Percentiles rank a stretch among this genome's conserved stretches.
These are phyloP conservation scores for Nemophila menziesii DNA, from an alignment of 257 asterid genomes.

Conservation along the genomic window DNA sequence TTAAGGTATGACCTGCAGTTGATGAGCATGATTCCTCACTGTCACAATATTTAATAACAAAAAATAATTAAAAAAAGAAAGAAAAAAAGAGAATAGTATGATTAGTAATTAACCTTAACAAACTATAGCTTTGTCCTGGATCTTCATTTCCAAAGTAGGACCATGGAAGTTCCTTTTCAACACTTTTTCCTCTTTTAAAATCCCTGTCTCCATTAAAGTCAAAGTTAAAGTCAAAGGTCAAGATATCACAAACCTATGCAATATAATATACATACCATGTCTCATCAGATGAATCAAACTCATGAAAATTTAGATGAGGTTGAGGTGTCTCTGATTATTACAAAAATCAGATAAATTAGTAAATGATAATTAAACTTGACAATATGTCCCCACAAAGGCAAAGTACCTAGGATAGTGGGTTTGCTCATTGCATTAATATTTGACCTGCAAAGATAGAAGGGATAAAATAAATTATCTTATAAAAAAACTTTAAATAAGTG, in stretches of 20 bases:
- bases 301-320: conserved; percentile 18
- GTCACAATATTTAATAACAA: conserved; percentile 19
- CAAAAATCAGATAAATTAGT: neutral
- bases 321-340: conserved; percentile 23
- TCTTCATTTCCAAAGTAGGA: conserved; percentile 28
- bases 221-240: conserved; percentile 7
- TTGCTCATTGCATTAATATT: conserved; percentile 20
- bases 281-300: conserved; percentile 24
- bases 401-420: conserved; percentile 28
- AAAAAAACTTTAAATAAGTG: conserved; percentile 7
- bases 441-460: conserved; percentile 26
- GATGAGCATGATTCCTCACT: conserved; percentile 75
- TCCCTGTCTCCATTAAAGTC: conserved; percentile 30
- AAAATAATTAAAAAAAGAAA: neutral
- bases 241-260: conserved; percentile 2
- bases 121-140: conserved; percentile 30
- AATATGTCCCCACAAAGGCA: neutral
- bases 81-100: conserved; percentile 4
- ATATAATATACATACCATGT: conserved; percentile 33
- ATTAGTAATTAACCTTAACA: conserved; percentile 45
- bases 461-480: conserved; percentile 4
- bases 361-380: no score
- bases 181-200: conserved; percentile 20
- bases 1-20: conserved; percentile 39
- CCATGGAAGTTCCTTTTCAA: conserved; percentile 10